Evolutionary conservation across 257 asterid species (phyloP).

Genomic region (Linaria vulgaris): DNA sequence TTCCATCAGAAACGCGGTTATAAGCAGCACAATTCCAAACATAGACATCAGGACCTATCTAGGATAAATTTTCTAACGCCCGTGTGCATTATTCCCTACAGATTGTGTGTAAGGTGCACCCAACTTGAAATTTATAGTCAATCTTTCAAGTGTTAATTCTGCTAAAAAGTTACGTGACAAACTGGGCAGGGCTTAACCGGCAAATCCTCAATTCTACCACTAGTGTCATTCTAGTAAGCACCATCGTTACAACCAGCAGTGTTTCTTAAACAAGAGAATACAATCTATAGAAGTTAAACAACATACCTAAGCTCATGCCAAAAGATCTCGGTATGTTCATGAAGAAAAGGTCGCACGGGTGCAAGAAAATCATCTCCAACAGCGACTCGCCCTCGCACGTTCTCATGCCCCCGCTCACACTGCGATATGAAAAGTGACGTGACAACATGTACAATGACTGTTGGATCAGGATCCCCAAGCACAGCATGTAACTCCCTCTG

Average conservation of each 20-base stretch:
- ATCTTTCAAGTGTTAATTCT: slow-evolving; percentile 3
- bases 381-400: slow-evolving; percentile 20
- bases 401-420: slow-evolving; percentile 25
- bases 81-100: background rate
- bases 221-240: background rate
- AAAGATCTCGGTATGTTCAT: slow-evolving; percentile 40
- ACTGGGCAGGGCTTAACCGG: background rate
- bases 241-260: background rate
- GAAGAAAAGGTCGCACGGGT: slow-evolving; percentile 51
- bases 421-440: slow-evolving; percentile 43
- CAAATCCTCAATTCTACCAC: background rate
- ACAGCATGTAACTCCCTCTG: slow-evolving; percentile 58
- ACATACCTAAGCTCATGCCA: slow-evolving; percentile 63
- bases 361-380: slow-evolving; percentile 40
- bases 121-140: background rate
- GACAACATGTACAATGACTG: slow-evolving; percentile 55
- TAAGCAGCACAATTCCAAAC: background rate
- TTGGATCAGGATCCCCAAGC: slow-evolving; percentile 62
- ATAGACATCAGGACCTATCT: background rate
- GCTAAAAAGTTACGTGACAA: background rate
- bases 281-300: background rate
- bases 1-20: background rate
- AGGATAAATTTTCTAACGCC: background rate
- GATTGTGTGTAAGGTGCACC: background rate
- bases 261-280: background rate